Evolutionary conservation across 495 filamentous ascomycete genomes (phyloP), one percentile per base, ranked within the genome.

Genomic region (Staphylotrichum tortipilum): DNA sequence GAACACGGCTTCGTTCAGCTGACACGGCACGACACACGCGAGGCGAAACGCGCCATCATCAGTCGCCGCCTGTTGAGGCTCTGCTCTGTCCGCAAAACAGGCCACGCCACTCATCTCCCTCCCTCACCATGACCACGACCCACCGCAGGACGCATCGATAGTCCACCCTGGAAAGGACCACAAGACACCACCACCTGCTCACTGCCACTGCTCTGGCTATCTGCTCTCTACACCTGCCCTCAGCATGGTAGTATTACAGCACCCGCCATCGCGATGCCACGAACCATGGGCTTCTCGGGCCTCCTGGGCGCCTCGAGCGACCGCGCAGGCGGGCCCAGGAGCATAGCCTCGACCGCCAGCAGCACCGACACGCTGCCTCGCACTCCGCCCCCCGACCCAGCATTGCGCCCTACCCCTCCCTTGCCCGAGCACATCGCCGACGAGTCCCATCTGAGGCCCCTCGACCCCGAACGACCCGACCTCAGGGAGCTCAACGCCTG

Each of bases 401-500:
- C 45, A 36, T 31, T n/a, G n/a, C n/a, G n/a, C n/a, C n/a, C n/a
- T n/a, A n/a, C n/a, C n/a, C n/a, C n/a, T n/a, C n/a, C n/a, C n/a
- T n/a, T 34, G n/a, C 59, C 62, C 28, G 66, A 65, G 49, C 72
- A 69, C 47, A 73, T 77, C 52, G 58, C 59, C n/a, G 72, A 75
- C 31, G 71, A 72, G 46, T 54, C 68, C 5, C 66, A 79, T 33
- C 64, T 78, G 3, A 43, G 43, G 23, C 59, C 66, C 6, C 55
- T 65, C 43, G 53, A 61, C 4, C 57, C 64, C 48, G 76, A 82
- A n/a, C 65, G 76, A 15, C 71, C 69, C 23, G 73, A 81, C 45
- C 77, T 91, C 19, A 71, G 77, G 34, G 82, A 85, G 31, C 70
- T 95, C 18, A 98, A 98, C 66, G 66, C 73, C 12, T 77, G 81